Evolutionary conservation across 257 asterid genomes (phyloP), one percentile per base, ranked within the genome.

Genomic region (Oldenlandia corymbosa): DNA sequence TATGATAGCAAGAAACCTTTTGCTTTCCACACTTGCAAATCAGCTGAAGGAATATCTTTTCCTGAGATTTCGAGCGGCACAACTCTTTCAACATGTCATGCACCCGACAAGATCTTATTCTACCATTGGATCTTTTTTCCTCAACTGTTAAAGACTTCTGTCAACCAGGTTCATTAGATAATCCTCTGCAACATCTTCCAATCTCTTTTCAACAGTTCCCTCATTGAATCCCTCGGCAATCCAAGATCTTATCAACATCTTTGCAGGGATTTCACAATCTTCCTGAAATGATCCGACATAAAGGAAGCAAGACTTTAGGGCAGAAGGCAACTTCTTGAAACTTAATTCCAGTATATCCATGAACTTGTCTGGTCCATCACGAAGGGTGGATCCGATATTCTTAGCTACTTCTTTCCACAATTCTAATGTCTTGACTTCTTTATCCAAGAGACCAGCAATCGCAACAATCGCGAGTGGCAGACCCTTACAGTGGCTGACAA

Each of bases 281-380:
- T 76, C 78, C 1, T 76, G 79, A 20, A 80, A 80, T 20, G 69
- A 73, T 27, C 76, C 79, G 58, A 76, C 64, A 57, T 79, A 76
- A 14, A 79, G 73, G 55, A 77, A 71, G 34, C 80, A 80, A 0
- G 75, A 64, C 52, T 68, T 75, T 49, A 78, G 61, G 53, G 68
- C 74, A 36, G 56, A 70, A 32, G 80, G 82, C 47, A 81, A 36
- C 65, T 81, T 55, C 31, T 63, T 63, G 32, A 69, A 74, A 45
- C 79, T 69, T 45, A 69, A 48, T 30, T 39, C 71, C 42, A 74
- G 26, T 32, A 74, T 54, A 36, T 69, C 68, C 20, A 68, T 17
- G 0, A 68, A 68, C 11, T 60, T 55, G 4, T 70, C 59, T 18
- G 53, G 57, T 4, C 30, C 46, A 18, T 0, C 26, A 10, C 21